Base-by-base conservation (phyloP, 2,329 filamentous ascomycete species). In the Biscogniauxia mediterranea region DNA sequence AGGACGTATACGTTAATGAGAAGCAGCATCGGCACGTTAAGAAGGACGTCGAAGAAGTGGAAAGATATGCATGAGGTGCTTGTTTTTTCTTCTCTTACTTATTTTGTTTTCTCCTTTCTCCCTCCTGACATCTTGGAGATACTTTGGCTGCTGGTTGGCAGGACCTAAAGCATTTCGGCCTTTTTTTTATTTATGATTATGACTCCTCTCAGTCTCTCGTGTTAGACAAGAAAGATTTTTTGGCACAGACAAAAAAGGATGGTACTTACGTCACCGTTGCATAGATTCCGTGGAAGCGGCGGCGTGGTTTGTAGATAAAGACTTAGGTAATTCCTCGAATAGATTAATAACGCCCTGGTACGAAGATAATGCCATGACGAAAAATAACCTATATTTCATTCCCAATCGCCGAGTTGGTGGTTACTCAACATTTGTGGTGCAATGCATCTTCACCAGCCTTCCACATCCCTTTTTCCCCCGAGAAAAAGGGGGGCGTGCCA, bases 1-100 rank as follows among this genome's bases (percentile, higher is more conserved):
- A 88, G 68, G 85, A 88, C 49, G 63, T 60, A 62, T 67, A 67
- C 46, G 56, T 67, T 5, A 61, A 69, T 52, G 66, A 69, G 28
- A 66, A 62, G 49, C 55, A 66, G 3, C 69, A 72, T 52, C 23
- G 52, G 3, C 65, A 69, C 54, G 65, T 69, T 15, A 71, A 71
- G 19, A 65, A 59, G 57, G 52, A 50, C 17, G 62, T 60, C 17
- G 57, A 57, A 15, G 64, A 69, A 11, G 38, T 61, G 26, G 66
- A 67, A 50, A 69, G 67, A 46, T 62, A 67, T 52, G 68, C 67
- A 17, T 63, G 53, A 42, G 5, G 4, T 1, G 5, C 15, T 15
- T 46, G 11, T 15, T 15, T 46, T 46, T n/a, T n/a, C 17, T 17
- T n/a, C 17, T 46, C 38, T 46, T 6, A 46, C 6, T 2, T 46